A percentile compares a stretch with the other conserved stretches of the same genome.
These are phyloP conservation scores for Camellia lanceoleosa DNA, from an alignment of 148 eudicot species.

Conservation along the genomic window DNA sequence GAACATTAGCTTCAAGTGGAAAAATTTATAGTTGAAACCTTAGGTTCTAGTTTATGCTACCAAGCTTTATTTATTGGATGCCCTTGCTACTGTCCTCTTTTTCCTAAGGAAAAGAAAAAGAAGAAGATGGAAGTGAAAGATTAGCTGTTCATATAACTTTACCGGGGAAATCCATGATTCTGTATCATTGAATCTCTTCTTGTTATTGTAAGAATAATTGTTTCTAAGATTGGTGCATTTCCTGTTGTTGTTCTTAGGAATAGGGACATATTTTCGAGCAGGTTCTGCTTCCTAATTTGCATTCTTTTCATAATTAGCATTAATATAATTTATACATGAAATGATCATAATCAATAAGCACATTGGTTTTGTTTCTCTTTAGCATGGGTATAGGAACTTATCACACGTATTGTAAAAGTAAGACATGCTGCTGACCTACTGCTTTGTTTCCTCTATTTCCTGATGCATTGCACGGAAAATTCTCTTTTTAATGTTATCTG, in stretches of 20 bases:
- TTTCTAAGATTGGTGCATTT: too few relatives aligned
- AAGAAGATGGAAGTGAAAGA: not conserved
- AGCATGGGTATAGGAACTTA: not conserved
- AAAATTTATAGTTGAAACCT: not conserved
- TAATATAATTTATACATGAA: not conserved
- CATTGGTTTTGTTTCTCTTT: not conserved
- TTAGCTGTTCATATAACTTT: constrained; percentile 2
- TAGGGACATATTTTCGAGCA: not conserved
- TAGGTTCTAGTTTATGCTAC: not conserved
- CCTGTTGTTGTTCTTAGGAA: not conserved
- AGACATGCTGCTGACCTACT: not conserved
- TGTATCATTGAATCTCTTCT: not conserved
- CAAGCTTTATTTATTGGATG: not conserved
- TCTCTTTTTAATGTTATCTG: not conserved
- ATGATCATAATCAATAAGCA: not conserved
- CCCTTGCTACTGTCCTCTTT: not conserved
- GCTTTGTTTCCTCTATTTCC: not conserved
- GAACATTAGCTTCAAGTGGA: not conserved
- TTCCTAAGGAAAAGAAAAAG: not conserved
- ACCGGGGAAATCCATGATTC: not conserved
- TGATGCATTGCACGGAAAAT: not conserved
- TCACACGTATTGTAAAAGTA: too few relatives aligned
- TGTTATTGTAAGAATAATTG: too few relatives aligned
- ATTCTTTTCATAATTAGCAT: not conserved
- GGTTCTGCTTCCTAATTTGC: constrained; percentile 1